Evolutionary conservation across 352 stramenopile species (phyloP), one percentile per base, ranked within the genome.

Genomic region (Globisporangium parvum): DNA sequence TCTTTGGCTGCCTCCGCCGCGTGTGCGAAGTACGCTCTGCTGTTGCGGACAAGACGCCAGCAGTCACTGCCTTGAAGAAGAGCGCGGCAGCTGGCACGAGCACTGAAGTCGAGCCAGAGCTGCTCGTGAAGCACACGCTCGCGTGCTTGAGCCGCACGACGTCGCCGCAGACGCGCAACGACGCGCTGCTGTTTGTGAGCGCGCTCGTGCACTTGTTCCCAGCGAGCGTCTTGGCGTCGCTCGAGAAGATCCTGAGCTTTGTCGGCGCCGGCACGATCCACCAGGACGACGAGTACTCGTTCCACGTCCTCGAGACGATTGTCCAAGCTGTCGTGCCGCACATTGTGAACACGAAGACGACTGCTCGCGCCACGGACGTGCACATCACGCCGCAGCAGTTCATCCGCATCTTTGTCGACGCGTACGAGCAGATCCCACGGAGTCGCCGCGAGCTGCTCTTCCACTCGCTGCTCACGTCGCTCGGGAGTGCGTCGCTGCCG

Each of bases 251-350:
- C 42, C 45, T 95, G 44, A 71, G 68, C 35, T 89, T 90, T 41
- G 59, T 90, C 10, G 75, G 73, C 48, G 64, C 59, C 15, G 72
- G 75, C 0, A 77, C 69, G 2, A 85, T 91, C 51, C 77, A 78
- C 44, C 73, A 89, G 31, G 75, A 92, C 15, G 85, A 95, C 50
- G 85, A 88, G 40, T 92, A 95, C 67, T 91, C 85, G 50, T 93
- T 92, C 60, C 75, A 92, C 44, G 83, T 95, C 37, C 67, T 95
- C n/a, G 79, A 93, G 53, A 90, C 82, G 8, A 93, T 95, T 40
- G 75, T 93, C 49, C 80, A 85, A 62, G 67, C 80, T 6, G 81
- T 90, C 14, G 83, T 92, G 45, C 83, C 82, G 1, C 80, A 95
- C 62, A 84, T 95, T n/a, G 42, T 87, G 8, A 58, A 60, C 5